Base-by-base conservation (phyloP, 78 protist genomes). In the Ministeria vibrans region DNA sequence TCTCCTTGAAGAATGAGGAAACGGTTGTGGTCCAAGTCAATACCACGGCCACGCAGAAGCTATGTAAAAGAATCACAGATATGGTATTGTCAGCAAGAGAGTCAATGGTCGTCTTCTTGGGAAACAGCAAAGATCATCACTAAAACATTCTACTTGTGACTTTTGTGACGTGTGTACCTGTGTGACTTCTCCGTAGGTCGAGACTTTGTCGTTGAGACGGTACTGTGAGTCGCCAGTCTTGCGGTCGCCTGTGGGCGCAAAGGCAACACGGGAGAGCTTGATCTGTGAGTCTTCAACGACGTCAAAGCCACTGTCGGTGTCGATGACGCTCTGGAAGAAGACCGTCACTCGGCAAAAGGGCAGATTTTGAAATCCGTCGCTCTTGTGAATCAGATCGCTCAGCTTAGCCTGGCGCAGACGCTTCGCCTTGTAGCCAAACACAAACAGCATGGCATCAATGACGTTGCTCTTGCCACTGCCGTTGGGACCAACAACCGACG, bases 381-480 rank as follows among this genome's bases (percentile, higher is more conserved):
- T 95, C 44, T 88, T 79, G 88, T 99, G 99, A 53, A 99, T 93
- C 41, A 99, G 95, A 76, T 97, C 99, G 0, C 89, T 41, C 20
- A 97, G 42, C 68, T 93, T 95, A 27, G 81, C 85, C 61, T 92
- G 92, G 27, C 99, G 94, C 62, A 99, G 88, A 51, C 83, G 30
- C 68, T 83, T 83, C 39, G 99, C 99, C 22, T 93, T 64, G 70
- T 79, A 87, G 38, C 99, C 99, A 78, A 99, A 98, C 43, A 97
- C 99, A 78, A 99, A 99, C 38, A 95, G 90, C 86, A 98, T 77
- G 20, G 99, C 94, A 75, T 99, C 99, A 59, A 99, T 95, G 27
- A 98, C 99, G 79, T 99, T 99, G 38, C 97, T 91, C 80, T 99
- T 99, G 62, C 99, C 99, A 25, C 93, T 83, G 55, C 99, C 99